Percentiles rank a stretch among this genome's conserved stretches.
These are phyloP conservation scores for Allomyces macrogynus DNA, from an alignment of 192 early-diverging fungal species.

Conservation along the genomic window DNA sequence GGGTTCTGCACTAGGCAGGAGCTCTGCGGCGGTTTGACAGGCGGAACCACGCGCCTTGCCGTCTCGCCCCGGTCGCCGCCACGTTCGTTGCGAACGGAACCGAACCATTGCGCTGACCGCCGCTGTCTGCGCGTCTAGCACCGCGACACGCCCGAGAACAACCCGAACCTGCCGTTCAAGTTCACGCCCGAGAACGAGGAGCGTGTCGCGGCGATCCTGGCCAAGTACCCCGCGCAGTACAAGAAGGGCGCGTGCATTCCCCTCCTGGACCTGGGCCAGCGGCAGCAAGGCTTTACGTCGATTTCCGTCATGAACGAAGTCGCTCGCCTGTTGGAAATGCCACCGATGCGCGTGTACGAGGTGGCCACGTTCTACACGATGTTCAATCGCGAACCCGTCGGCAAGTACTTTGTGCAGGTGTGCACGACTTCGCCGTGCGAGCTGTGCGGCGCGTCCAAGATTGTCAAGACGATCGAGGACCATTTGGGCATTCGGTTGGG, in stretches of 20 bases:
- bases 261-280: slow-evolving; percentile 81
- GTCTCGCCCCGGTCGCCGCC: too few relatives aligned
- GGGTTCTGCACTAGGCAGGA: too few relatives aligned
- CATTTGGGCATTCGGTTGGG: slow-evolving; percentile 83
- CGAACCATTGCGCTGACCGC: not conserved
- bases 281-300: slow-evolving; percentile 85
- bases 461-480: slow-evolving; percentile 68
- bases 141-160: slow-evolving; percentile 63
- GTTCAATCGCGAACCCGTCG: slow-evolving; percentile 95
- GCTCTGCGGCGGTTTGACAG: too few relatives aligned
- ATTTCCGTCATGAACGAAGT: slow-evolving; percentile 94
- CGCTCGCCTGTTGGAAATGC: slow-evolving; percentile 79
- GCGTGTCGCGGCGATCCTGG: slow-evolving; percentile 65
- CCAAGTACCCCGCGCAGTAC: slow-evolving; percentile 92
- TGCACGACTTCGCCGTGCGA: slow-evolving; percentile 98
- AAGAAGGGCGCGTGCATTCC: slow-evolving; percentile 95
- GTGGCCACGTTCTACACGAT: slow-evolving; percentile 99
- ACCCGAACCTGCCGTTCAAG: slow-evolving; percentile 64
- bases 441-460: slow-evolving; percentile 78
- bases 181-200: slow-evolving; percentile 59
- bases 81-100: too few relatives aligned
- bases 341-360: slow-evolving; percentile 98
- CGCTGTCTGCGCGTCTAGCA: slow-evolving; percentile 22
- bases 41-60: too few relatives aligned
- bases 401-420: slow-evolving; percentile 96